These are phyloP conservation scores for Stromatinia cepivora DNA, from an alignment of 2,329 filamentous ascomycete genomes.

Conservation along the genomic window DNA sequence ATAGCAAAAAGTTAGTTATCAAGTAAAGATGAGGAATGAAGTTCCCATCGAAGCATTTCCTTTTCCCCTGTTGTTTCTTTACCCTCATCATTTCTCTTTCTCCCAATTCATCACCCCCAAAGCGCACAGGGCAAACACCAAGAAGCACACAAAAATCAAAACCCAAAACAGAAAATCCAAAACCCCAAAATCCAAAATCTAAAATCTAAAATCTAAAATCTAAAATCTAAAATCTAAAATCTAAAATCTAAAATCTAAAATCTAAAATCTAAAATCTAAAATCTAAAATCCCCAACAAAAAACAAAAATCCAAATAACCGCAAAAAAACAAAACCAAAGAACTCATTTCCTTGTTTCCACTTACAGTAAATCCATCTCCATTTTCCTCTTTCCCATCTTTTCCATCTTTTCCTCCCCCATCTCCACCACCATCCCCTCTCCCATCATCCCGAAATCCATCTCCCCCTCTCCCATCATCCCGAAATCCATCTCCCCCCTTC, in stretches of 20 bases:
- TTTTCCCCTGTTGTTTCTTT: background rate
- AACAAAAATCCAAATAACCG: rapidly evolving
- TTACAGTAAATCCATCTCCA: constrained; percentile 6
- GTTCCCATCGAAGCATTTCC: background rate
- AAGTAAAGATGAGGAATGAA: too few relatives aligned
- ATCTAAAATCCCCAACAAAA: rapidly evolving
- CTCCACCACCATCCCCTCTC: background rate
- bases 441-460: background rate
- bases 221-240: background rate
- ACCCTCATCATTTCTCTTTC: background rate
- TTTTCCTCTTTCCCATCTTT: background rate
- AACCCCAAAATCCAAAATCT: background rate
- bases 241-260: background rate
- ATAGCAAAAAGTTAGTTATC: background rate
- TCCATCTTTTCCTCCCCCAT: background rate
- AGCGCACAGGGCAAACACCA: rapidly evolving
- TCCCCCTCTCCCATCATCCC: background rate
- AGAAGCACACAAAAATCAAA: too few relatives aligned
- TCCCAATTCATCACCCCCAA: background rate
- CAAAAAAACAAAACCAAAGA: background rate
- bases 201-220: too few relatives aligned
- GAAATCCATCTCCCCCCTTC: background rate
- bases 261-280: background rate
- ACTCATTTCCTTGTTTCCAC: background rate
- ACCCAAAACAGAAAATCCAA: background rate